Evolutionary conservation across 2,329 filamentous ascomycete species (phyloP).

Genomic region (Clonostachys chloroleuca): DNA sequence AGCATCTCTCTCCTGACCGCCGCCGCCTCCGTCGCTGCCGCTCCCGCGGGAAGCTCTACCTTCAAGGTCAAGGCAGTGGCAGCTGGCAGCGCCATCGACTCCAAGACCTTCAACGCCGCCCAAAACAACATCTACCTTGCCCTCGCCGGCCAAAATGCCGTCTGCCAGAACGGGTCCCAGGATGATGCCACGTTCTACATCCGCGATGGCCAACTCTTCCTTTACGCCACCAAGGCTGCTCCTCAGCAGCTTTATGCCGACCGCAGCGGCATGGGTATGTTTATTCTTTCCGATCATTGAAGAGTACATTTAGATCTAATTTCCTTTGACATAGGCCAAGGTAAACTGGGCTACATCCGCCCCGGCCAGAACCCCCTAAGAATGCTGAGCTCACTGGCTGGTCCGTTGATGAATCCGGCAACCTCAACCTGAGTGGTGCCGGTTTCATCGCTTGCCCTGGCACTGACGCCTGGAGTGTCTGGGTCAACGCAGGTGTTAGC

Average conservation of each 20-base stretch:
- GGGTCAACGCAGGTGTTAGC: neutral
- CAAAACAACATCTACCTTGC: too few relatives aligned
- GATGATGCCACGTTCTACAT: slow-evolving; percentile 1
- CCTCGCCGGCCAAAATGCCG: too few relatives aligned
- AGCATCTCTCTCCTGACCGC: too few relatives aligned
- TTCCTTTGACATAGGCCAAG: slow-evolving; percentile 33
- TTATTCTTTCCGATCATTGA: too few relatives aligned
- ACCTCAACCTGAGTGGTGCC: neutral
- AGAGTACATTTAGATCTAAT: slow-evolving; percentile 1
- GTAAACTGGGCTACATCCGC: slow-evolving; percentile 46
- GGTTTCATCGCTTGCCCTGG: neutral
- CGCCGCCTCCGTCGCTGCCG: too few relatives aligned
- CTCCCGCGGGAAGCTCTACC: too few relatives aligned
- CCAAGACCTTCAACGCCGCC: too few relatives aligned
- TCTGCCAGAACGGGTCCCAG: too few relatives aligned
- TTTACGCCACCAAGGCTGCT: slow-evolving; percentile 35
- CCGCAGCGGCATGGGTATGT: slow-evolving; percentile 53
- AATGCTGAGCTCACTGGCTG: slow-evolving; percentile 44
- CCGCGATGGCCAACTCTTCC: slow-evolving; percentile 34
- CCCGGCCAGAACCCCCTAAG: slow-evolving; percentile 28
- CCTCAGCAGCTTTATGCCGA: slow-evolving; percentile 49
- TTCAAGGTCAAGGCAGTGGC: too few relatives aligned
- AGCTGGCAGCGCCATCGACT: too few relatives aligned
- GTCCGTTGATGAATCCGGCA: slow-evolving; percentile 30
- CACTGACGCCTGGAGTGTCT: neutral